These are phyloP conservation scores for Peterozyma xylosa DNA, from an alignment of 805 yeast species.

Conservation along the genomic window DNA sequence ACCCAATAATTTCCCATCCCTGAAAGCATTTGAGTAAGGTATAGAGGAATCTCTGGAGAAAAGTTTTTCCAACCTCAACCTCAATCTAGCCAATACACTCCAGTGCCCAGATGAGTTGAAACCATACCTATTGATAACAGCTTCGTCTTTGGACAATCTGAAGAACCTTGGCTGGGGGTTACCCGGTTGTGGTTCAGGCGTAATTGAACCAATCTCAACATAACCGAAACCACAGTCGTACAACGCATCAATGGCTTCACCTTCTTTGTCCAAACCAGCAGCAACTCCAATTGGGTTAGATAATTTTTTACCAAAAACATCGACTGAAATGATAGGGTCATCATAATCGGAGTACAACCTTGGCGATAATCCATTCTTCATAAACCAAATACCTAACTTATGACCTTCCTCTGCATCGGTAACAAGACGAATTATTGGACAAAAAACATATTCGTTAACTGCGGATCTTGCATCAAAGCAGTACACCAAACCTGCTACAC, in stretches of 20 bases:
- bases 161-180: slow-evolving; percentile 92
- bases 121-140: slow-evolving; percentile 92
- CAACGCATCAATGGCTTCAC: slow-evolving; percentile 80
- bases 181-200: slow-evolving; percentile 91
- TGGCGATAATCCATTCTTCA: slow-evolving; percentile 68
- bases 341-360: slow-evolving; percentile 45
- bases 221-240: slow-evolving; percentile 77
- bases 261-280: slow-evolving; percentile 94
- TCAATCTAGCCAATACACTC: slow-evolving; percentile 60
- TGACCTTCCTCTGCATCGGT: slow-evolving; percentile 90
- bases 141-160: slow-evolving; percentile 76
- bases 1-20: slow-evolving; percentile 61
- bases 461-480: slow-evolving; percentile 79
- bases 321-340: slow-evolving; percentile 45
- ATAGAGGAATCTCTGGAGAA: slow-evolving; percentile 14
- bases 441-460: slow-evolving; percentile 69
- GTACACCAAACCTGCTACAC: slow-evolving; percentile 33
- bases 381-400: slow-evolving; percentile 56
- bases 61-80: slow-evolving; percentile 48
- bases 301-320: slow-evolving; percentile 57
- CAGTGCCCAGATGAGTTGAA: slow-evolving; percentile 89
- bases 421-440: slow-evolving; percentile 64
- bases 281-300: slow-evolving; percentile 86
- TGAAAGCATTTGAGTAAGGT: slow-evolving; percentile 37
- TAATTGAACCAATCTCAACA: slow-evolving; percentile 89